Base-by-base conservation (phyloP, 2,329 filamentous ascomycete genomes). In the Tolypocladium pustulatum region DNA sequence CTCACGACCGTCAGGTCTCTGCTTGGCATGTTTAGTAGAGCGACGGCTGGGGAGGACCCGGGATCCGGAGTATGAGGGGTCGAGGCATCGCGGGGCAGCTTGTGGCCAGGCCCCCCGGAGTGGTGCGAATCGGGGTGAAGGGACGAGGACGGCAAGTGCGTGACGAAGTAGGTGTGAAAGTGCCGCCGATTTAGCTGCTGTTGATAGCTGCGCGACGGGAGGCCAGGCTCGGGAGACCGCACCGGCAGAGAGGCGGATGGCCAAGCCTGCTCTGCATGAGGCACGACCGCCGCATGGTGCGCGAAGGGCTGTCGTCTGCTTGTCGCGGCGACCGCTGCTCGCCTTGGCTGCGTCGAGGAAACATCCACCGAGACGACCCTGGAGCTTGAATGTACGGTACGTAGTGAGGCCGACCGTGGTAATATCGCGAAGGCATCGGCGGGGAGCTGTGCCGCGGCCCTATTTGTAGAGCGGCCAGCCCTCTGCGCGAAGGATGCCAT, bases 131-230 rank as follows among this genome's bases (percentile, higher is more conserved):
- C 93, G 9, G 94, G 93, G 66, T 97, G 90, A 52, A 96, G 81
- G 4, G 92, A 97, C 17, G 91, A 95, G 22, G 91, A 96, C 5
- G 94, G 93, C 1, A 99, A 82, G 72, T 97, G 91, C 10, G 94
- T 96, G 60, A 97, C 90, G 73, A 99, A 99, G 78, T 99, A 97
- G 66, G 95, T 91, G 76, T 97, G 91, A 73, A 97, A 97, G 62
- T 74, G 72, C 54, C 83, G 81, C 57, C 74, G 76, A 22, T 60
- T 46, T 9, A 61, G 37, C 46, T 58, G 56, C 52, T 63, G 59
- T 12, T 36, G 7, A 34, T 40, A 30, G 61, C 43, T 53, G 49
- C 32, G 54, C 54, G 32, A 57, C 27, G 36, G 57, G 55, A 41
- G 52, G 27, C 20, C 43, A 38, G 41, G 4, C 37, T 46, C 43